Evolutionary conservation across 1,284 basidiomycete genomes (phyloP), one percentile per base, ranked within the genome.

Genomic region (Amylostereum areolatum): DNA sequence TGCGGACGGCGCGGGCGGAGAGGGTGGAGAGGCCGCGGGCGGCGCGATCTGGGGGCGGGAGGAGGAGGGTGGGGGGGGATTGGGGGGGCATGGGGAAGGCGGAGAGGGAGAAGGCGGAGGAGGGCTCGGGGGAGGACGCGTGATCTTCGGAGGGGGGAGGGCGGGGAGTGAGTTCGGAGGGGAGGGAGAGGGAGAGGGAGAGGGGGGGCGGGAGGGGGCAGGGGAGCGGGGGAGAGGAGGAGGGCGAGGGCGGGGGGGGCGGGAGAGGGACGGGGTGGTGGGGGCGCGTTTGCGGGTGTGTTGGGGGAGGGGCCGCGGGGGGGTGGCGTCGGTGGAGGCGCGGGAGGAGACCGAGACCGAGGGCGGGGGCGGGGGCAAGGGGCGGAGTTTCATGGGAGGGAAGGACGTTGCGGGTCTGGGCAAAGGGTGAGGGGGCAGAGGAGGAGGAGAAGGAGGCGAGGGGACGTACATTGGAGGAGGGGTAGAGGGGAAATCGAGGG

Each of bases 391-490:
- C 25, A 24, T n/a, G 41, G n/a, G n/a, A n/a, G n/a, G 25, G 5
- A 6, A 6, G 18, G 24, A 43, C 5, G 41, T 43, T 29, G n/a
- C n/a, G n/a, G n/a, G n/a, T n/a, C n/a, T n/a, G n/a, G 12, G n/a
- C 43, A 41, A 31, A 40, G 5, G 40, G 11, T 18, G 3, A 7
- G 43, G 7, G 47, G 46, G 53, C 46, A 53, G 52, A 40, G 29
- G 41, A 34, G 32, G 37, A 31, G 4, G n/a, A n/a, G 51, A 43
- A 7, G 54, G 52, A 3, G 55, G 53, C 29, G 52, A 47, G 1
- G 55, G 52, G 12, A 47, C 27, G 9, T 54, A 55, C 0, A 54
- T 42, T 12, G n/a, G n/a, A n/a, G 46, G 42, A 5, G 54, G 50
- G 11, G 47, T 56, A 8, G 18, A 11, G 25, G 41, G 41, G 25